Conservation (phyloP, 805 yeast species). For the Cyberlindnera sargentensis region DNA sequence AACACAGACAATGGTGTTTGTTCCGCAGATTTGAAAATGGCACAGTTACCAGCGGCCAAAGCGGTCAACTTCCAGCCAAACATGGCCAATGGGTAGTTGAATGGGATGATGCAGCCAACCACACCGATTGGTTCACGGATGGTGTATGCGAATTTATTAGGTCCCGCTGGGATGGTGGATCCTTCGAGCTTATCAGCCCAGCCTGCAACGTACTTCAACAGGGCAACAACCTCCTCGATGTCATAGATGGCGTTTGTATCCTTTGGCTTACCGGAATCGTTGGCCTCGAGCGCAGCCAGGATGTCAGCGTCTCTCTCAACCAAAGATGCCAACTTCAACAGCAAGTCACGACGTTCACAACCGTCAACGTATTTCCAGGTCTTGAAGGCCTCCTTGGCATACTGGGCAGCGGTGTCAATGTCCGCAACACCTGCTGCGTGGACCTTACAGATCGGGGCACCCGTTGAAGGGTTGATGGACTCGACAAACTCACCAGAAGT, state of each 20-base stretch:
- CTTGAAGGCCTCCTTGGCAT: slow-evolving; percentile 45
- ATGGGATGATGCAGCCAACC: slow-evolving; percentile 45
- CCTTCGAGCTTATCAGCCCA: slow-evolving; percentile 70
- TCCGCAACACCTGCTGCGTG: slow-evolving; percentile 46
- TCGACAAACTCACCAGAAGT: slow-evolving; percentile 34
- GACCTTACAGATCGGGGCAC: slow-evolving; percentile 42
- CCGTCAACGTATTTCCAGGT: slow-evolving; percentile 44
- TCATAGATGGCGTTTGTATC: slow-evolving; percentile 50
- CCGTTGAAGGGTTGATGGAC: slow-evolving; percentile 46
- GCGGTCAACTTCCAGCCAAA: slow-evolving; percentile 44
- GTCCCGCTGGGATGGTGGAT: slow-evolving; percentile 51
- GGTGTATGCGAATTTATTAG: slow-evolving; percentile 46
- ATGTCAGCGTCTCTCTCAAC: slow-evolving; percentile 42
- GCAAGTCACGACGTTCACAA: slow-evolving; percentile 35
- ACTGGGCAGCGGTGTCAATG: slow-evolving; percentile 45
- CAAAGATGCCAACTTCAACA: slow-evolving; percentile 44
- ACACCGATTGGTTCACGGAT: slow-evolving; percentile 49
- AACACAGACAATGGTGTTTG: slow-evolving; percentile 43
- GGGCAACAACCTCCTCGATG: slow-evolving; percentile 47
- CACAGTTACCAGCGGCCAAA: slow-evolving; percentile 41
- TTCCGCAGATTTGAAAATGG: slow-evolving; percentile 42
- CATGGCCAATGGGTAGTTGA: slow-evolving; percentile 47
- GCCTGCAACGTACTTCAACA: slow-evolving; percentile 64
- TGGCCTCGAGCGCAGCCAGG: slow-evolving; percentile 50
- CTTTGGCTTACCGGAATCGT: slow-evolving; percentile 54